These are phyloP conservation scores for Annona cherimola DNA, from an alignment of 164 flowering plant species.

Conservation along the genomic window DNA sequence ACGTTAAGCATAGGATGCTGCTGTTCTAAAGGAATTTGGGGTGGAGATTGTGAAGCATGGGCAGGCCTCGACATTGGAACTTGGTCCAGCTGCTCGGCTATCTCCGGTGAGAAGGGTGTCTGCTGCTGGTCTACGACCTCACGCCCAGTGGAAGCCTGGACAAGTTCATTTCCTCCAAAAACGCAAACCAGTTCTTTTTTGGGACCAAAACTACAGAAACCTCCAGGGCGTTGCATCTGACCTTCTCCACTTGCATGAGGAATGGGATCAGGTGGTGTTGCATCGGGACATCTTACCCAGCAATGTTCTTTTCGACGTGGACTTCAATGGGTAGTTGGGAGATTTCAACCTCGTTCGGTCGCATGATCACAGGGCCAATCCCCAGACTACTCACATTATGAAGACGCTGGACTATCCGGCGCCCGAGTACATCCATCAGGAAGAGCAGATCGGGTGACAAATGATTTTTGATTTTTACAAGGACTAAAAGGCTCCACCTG, in stretches of 20 bases:
- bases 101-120: constrained; percentile 11
- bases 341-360: constrained; percentile 20
- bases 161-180: constrained; percentile 7
- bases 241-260: constrained; percentile 11
- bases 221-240: constrained; percentile 16
- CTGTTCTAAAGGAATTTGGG: constrained; percentile 16
- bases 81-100: constrained; percentile 14
- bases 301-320: neutral
- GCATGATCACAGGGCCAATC: constrained; percentile 10
- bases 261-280: constrained; percentile 11
- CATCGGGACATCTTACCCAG: neutral
- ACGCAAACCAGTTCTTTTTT: neutral
- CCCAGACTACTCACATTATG: constrained; percentile 2
- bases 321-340: constrained; percentile 7
- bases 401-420: constrained; percentile 12
- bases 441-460: constrained; percentile 68
- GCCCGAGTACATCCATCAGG: constrained; percentile 42
- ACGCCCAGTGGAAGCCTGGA: constrained; percentile 16
- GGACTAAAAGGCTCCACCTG: constrained; percentile 84
- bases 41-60: constrained; percentile 19
- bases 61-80: constrained; percentile 15
- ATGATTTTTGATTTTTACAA: constrained; percentile 61
- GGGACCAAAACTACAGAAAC: constrained; percentile 11
- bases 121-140: constrained; percentile 14
- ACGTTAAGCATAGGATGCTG: constrained; percentile 54